Evolutionary conservation across 495 filamentous ascomycete genomes (phyloP), one percentile per base, ranked within the genome.

Genomic region (Trichoderma reesei): DNA sequence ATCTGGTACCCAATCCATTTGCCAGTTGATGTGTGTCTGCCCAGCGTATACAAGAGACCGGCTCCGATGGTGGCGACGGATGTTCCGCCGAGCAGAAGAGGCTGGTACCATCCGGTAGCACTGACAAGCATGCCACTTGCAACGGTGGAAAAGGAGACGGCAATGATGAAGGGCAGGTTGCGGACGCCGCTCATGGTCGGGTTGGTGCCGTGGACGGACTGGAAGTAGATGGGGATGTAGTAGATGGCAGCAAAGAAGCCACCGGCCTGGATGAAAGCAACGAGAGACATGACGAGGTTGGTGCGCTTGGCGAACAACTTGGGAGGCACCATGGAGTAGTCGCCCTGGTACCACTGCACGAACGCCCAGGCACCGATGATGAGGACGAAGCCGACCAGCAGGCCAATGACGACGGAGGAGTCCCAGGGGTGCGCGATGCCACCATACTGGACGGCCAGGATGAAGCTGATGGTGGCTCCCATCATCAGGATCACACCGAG

Each of bases 1-100:
- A 85, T 70, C 64, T 88, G 84, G 68, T 83, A 86, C 3, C 85
- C 84, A 60, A 88, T 85, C 85, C 85, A 88, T 33, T 78, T 64
- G 6, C 65, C 63, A 13, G 67, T 65, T 18, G 66, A 63, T 4
- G 75, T 72, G 64, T 61, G 65, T 0, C 69, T 48, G 26, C 66
- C 68, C 8, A 87, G 80, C 0, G 86, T 91, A 4, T 80, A 81
- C 72, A 72, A 67, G 60, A 67, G 65, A 68, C 64, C 70, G 61
- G 42, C 68, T 6, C 63, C 69, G 10, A 71, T 56, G 10, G 64
- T 66, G 10, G 48, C 56, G 2, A 76, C 41, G 13, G 63, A 66
- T 5, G 65, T 64, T 41, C 76, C 68, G 33, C 65, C 51, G 2
- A 76, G 65, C 56, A 77, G 65, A 61, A 78, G 69, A 0, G 78